These are phyloP conservation scores for Pseudohalonectria lignicola DNA, from an alignment of 2,329 filamentous ascomycete species.

Conservation along the genomic window DNA sequence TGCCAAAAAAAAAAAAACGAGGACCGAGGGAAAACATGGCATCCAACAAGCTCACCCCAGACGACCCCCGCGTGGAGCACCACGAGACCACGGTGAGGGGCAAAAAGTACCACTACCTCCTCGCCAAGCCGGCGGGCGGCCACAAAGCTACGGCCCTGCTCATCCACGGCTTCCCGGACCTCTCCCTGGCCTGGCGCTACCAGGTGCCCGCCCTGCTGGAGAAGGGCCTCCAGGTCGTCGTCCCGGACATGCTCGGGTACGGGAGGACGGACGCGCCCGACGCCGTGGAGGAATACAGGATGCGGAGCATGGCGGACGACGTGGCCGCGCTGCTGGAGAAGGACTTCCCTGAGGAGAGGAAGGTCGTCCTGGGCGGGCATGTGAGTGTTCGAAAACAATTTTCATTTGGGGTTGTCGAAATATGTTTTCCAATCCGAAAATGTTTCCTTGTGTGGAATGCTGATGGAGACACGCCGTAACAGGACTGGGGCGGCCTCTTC, in stretches of 20 bases:
- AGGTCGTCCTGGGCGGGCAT: constrained; percentile 78
- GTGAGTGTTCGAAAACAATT: too few relatives aligned
- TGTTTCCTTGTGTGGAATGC: too few relatives aligned
- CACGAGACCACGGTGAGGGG: constrained; percentile 54
- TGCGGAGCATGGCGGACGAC: constrained; percentile 64
- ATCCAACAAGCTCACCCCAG: constrained; percentile 51
- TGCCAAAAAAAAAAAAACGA: too few relatives aligned
- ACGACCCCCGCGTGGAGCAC: constrained; percentile 56
- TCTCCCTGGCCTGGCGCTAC: constrained; percentile 77
- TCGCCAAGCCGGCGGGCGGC: constrained; percentile 35
- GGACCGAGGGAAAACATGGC: too few relatives aligned
- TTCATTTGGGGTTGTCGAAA: too few relatives aligned
- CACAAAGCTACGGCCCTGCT: constrained; percentile 22
- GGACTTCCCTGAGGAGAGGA: constrained; percentile 12
- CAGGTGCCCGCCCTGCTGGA: constrained; percentile 70
- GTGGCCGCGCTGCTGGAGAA: constrained; percentile 58
- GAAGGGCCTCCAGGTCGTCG: constrained; percentile 68
- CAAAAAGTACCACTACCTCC: constrained; percentile 57
- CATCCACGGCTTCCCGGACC: constrained; percentile 73
- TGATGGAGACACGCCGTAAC: too few relatives aligned
- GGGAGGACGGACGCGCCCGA: constrained; percentile 62
- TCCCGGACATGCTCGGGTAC: constrained; percentile 80
- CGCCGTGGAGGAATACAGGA: constrained; percentile 50
- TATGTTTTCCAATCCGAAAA: too few relatives aligned
- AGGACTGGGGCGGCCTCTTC: constrained; percentile 78